Evolutionary conservation across 2,329 filamentous ascomycete genomes (phyloP), one percentile per base, ranked within the genome.

Genomic region (Ophiostoma novo-ulmi): DNA sequence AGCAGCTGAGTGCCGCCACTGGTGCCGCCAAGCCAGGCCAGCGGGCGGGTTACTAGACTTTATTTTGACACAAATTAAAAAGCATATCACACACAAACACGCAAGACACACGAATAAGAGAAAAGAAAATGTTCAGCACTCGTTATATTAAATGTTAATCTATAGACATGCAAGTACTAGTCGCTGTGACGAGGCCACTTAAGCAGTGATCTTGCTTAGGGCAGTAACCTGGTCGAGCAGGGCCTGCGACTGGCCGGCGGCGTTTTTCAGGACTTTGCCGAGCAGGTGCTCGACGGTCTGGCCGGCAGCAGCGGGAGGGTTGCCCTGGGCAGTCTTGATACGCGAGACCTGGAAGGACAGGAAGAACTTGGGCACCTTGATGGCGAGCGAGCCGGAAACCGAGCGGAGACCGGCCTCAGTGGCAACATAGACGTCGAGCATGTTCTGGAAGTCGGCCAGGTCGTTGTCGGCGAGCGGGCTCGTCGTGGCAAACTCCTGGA

Each of bases 321-420:
- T 84, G 0, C 87, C 86, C 78, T 88, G 85, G 0, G 87, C 87
- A 0, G 85, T 86, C 78, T 85, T 81, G 74, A 88, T 88, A 31
- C 86, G 80, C 58, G 83, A 82, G 44, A 88, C 81, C 78, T 89
- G 87, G 77, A 87, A 85, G 72, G 83, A 79, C 61, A 88, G 76
- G 77, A 88, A 88, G 82, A 89, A 89, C 78, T 88, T 88, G 73
- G 87, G 87, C 5, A 85, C 84, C 78, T 88, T 88, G 78, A 88
- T 84, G 1, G 81, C 83, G 22, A 88, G 78, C 70, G 75, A 81
- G 1, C 86, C 86, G 11, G 81, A 83, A 7, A 82, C 82, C 31
- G 83, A 85, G 26, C 86, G 80, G 67, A 89, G 80, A 1, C 85
- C 87, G 1, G 84, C 85, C 77, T 88, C 87, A 5, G 87, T 88